Evolutionary conservation across 2,329 filamentous ascomycete genomes (phyloP).

Genomic region (Eutypa lata): DNA sequence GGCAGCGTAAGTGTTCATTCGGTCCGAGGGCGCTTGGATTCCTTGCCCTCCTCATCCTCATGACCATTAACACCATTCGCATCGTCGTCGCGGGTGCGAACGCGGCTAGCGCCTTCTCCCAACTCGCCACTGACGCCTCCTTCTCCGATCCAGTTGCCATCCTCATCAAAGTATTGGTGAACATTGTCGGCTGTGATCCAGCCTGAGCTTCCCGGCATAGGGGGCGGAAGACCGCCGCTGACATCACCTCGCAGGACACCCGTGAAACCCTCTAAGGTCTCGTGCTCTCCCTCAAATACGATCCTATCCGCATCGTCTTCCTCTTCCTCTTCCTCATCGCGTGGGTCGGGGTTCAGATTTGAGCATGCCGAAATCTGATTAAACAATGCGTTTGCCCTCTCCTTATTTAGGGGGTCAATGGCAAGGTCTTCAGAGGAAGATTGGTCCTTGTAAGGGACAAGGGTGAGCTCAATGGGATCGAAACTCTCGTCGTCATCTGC

Average conservation of each 20-base stretch:
- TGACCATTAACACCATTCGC: conserved; percentile 42
- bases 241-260: conserved; percentile 49
- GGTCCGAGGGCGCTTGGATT: conserved; percentile 28
- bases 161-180: conserved; percentile 74
- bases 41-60: conserved; percentile 33
- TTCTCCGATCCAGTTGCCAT: conserved; percentile 71
- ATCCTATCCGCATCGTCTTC: conserved; percentile 48
- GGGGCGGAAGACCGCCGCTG: conserved; percentile 56
- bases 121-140: conserved; percentile 47
- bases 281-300: conserved; percentile 55
- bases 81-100: conserved; percentile 49
- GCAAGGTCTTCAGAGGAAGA: conserved; percentile 24
- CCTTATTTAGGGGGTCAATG: conserved; percentile 23
- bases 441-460: conserved; percentile 49
- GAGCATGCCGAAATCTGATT: conserved; percentile 71
- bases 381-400: conserved; percentile 52
- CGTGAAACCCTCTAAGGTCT: conserved; percentile 54
- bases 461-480: conserved; percentile 63
- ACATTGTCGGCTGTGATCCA: conserved; percentile 95
- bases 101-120: conserved; percentile 63
- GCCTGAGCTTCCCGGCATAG: conserved; percentile 69
- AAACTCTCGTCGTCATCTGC: conserved; percentile 61
- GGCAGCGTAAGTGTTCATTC: conserved; percentile 16
- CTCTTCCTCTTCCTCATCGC: conserved; percentile 54
- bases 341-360: conserved; percentile 71